A percentile compares a stretch with the other conserved stretches of the same genome.
These are phyloP conservation scores for Acacia confusa DNA, from an alignment of 306 rosid species.

Conservation along the genomic window DNA sequence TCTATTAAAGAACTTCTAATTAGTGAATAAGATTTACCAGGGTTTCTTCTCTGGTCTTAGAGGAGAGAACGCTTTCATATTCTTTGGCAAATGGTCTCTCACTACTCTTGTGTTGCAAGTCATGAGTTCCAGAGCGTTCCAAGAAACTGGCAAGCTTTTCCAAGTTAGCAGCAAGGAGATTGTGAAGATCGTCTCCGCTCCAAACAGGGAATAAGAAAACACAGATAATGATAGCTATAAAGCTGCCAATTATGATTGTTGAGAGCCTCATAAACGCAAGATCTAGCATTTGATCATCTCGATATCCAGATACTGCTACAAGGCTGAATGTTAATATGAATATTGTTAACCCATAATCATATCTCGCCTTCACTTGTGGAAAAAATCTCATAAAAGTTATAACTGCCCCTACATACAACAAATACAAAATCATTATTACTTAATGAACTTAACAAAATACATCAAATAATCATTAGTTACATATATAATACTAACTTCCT, in stretches of 20 bases:
- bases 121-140: constrained; percentile 29
- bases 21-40: constrained; percentile 19
- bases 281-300: constrained; percentile 41
- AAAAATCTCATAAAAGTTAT: constrained; percentile 55
- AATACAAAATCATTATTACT: background rate
- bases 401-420: background rate
- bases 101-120: background rate
- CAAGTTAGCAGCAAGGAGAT: constrained; percentile 46
- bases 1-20: background rate
- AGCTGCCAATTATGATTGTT: constrained; percentile 49
- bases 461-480: background rate
- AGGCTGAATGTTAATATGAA: constrained; percentile 52
- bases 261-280: constrained; percentile 43
- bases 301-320: constrained; percentile 51
- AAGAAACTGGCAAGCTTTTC: constrained; percentile 49
- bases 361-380: constrained; percentile 52
- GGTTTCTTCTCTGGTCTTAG: constrained; percentile 38
- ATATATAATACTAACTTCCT: too few species aligned
- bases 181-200: constrained; percentile 67
- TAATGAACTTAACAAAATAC: background rate
- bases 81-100: constrained; percentile 24
- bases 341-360: constrained; percentile 61
- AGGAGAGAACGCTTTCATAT: constrained; percentile 38
- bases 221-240: constrained; percentile 43
- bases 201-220: constrained; percentile 56